Conservation (phyloP, 306 rosid species). For the Coriaria nepalensis region DNA sequence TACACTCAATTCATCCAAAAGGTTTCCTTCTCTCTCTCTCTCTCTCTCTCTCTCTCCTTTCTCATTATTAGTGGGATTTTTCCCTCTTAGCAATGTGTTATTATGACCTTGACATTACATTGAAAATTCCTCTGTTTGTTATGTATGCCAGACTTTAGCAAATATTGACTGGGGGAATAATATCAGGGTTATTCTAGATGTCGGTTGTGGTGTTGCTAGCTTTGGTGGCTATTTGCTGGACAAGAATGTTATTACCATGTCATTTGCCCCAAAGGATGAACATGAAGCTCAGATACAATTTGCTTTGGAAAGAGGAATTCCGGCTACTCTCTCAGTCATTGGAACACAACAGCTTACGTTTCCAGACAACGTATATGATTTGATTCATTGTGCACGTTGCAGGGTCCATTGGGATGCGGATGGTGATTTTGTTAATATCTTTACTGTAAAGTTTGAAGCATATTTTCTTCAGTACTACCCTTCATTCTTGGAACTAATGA, state of each 20-base stretch:
- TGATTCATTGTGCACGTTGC: constrained; percentile 96
- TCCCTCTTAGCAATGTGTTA: no score
- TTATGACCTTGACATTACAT: no score
- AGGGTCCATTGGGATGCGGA: constrained; percentile 97
- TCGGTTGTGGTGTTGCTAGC: constrained; percentile 98
- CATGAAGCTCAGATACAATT: constrained; percentile 99
- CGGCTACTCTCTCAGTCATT: constrained; percentile 84
- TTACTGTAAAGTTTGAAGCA: constrained; percentile 6
- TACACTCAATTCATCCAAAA: constrained; percentile 47
- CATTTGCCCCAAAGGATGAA: constrained; percentile 96
- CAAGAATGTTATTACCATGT: constrained; percentile 73
- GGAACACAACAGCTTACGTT: constrained; percentile 80
- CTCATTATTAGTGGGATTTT: neutral
- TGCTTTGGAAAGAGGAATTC: constrained; percentile 97
- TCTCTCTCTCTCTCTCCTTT: neutral
- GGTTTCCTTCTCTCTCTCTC: constrained; percentile 23
- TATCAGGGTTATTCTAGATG: constrained; percentile 73
- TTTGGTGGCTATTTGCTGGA: constrained; percentile 84
- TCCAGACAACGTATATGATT: constrained; percentile 62
- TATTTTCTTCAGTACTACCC: neutral
- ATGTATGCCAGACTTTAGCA: constrained; percentile 35
- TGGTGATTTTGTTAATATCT: constrained; percentile 32
- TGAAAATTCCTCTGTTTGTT: constrained; percentile 6
- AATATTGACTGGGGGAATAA: constrained; percentile 63
- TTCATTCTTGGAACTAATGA: no score